Evolutionary conservation across 768 basidiomycete species (phyloP), one percentile per base, ranked within the genome.

Genomic region (Serendipita vermifera): DNA sequence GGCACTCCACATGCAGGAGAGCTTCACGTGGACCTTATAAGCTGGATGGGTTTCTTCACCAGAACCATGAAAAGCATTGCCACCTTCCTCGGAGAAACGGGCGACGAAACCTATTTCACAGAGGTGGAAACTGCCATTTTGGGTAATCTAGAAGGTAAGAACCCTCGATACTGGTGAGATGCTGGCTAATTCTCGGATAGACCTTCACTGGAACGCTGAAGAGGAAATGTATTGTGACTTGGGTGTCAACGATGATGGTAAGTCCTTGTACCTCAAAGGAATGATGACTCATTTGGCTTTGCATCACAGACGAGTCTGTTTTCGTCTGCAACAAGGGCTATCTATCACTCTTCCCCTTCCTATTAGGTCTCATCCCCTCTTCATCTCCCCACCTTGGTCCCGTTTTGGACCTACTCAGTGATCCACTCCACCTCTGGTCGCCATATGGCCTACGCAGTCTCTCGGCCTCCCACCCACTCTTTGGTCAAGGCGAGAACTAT

Each of bases 21-120:
- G 70, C 73, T 98, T 43, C 93, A 98, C 67, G 67, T 97, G 58
- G 93, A 98, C 68, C 70, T 97, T 57, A 87, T 92, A 60, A 85
- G 86, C 29, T 98, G 93, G 93, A 89, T 97, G 82, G 93, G 79
- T 3, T 96, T 91, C 74, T 98, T 97, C 69, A 80, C 88, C 32
- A 75, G 85, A 61, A 97, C 93, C 27, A 98, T 98, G 93, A 78
- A 75, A 54, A 86, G 85, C 43, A 86, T 98, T 57, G 85, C 93
- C 0, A 82, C 79, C 58, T 94, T 86, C 66, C 72, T 94, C 14
- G 90, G 85, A 1, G 85, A 94, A 68, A 71, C 67, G n/a, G 89
- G 93, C 31, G 93, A 97, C 64, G 79, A 76, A 55, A 69, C 71
- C n/a, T 83, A 83, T 27, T 98, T 83, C 63, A 71, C 68, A 38